Evolutionary conservation across 2,329 filamentous ascomycete genomes (phyloP), one percentile per base, ranked within the genome.

Genomic region (Podosphaera leucotricha): DNA sequence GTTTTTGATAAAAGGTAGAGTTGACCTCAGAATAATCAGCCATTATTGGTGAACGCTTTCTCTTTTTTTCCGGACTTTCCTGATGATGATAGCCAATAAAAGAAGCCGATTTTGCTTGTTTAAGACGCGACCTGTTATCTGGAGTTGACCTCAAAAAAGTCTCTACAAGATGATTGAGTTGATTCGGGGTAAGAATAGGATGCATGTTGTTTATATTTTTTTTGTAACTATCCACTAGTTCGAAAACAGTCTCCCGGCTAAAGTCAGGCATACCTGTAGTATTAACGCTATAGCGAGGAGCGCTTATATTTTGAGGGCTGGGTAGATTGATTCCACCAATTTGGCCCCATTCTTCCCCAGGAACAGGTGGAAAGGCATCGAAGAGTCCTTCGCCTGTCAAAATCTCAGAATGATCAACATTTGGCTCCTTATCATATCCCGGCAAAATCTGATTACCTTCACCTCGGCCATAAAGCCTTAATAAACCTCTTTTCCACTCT

Each of bases 381-480:
- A 68, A 67, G 24, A 48, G 48, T 2, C 48, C 46, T 33, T 72
- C 70, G 41, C 68, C 65, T 10, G 59, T 56, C 43, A 63, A 61
- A 24, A 64, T 64, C n/a, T 54, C 64, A 37, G 63, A 56, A 13
- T 61, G 60, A 47, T 65, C 61, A 6, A 60, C 48, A 26, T 53
- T 44, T n/a, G 52, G 50, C 43, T 57, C 55, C 21, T 46, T 53
- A 18, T 56, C 55, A 42, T 56, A 55, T 30, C 53, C 63, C 20
- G 70, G 65, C 38, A 70, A 70, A 20, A 66, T 64, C 52, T 77
- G 75, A 21, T 70, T 64, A 26, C 80, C 81, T 60, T 92, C 83
- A 2, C 85, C 85, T 47, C 77, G 72, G 1, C 84, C 84, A 59
- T 80, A 85, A 1, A 87, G 65, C 20, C 80, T 73, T 36, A 92